Percentiles rank a stretch among this genome's conserved stretches.
phyloP scores from a whole-genome alignment of 31 red algal genomes.

The Endocladia muricata region DNA sequence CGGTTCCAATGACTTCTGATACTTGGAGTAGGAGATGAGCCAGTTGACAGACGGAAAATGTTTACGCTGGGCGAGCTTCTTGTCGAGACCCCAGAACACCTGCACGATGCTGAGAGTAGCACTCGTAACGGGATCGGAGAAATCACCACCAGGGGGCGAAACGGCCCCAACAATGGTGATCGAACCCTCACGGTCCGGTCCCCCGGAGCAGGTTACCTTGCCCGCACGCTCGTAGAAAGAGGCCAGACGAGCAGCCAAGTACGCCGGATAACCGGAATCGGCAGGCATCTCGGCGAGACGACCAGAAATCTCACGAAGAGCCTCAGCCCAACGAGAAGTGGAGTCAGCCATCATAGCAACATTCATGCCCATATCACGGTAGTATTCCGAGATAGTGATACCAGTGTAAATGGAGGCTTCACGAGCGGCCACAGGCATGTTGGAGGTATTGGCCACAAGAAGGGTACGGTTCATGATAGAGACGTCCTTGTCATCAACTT shows the following conservation, averaged over 20 bases:
- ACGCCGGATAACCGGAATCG: constrained; percentile 97
- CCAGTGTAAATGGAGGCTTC: constrained; percentile 99
- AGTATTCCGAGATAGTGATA: constrained; percentile 99
- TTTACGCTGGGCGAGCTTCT: constrained; percentile 91
- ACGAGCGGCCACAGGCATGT: constrained; percentile 99
- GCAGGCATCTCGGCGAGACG: constrained; percentile 99
- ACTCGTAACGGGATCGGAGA: constrained; percentile 96
- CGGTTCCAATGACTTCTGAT: constrained; percentile 80
- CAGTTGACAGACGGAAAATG: constrained; percentile 98
- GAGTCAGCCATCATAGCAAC: constrained; percentile 99
- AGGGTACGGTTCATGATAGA: constrained; percentile 99
- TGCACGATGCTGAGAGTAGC: constrained; percentile 95
- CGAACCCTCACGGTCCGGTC: constrained; percentile 82
- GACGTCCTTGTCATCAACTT: constrained; percentile 75
- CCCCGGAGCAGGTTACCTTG: constrained; percentile 82
- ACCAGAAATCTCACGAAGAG: constrained; percentile 98
- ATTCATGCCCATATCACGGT: constrained; percentile 97
- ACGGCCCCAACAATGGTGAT: constrained; percentile 99
- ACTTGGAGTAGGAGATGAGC: constrained; percentile 94
- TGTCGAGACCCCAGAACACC: constrained; percentile 98
- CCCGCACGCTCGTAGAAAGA: constrained; percentile 99
- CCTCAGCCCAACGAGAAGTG: constrained; percentile 98
- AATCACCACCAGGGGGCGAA: constrained; percentile 96
- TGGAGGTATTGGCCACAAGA: constrained; percentile 97
- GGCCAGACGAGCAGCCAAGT: constrained; percentile 93